Evolutionary conservation across 106 monocot species (phyloP).

Genomic region (Apostasia ramifera): DNA sequence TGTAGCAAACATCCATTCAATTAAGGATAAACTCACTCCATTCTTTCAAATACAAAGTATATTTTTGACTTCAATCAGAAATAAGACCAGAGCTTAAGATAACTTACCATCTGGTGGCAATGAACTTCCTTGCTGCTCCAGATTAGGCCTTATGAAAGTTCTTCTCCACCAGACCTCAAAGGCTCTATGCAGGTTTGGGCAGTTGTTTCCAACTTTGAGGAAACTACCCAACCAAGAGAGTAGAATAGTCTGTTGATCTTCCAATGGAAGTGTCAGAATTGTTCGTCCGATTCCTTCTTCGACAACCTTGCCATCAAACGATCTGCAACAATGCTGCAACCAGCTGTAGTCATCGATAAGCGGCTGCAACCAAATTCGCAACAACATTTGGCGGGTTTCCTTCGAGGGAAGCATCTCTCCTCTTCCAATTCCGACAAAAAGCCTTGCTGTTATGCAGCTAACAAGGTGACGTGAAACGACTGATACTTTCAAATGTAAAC

Average conservation of each 20-base stretch:
- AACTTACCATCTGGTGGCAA: constrained; percentile 3
- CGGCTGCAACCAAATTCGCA: constrained; percentile 81
- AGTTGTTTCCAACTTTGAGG: constrained; percentile 85
- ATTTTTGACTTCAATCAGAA: neutral
- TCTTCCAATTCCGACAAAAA: constrained; percentile 83
- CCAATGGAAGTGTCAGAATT: constrained; percentile 88
- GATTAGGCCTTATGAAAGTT: constrained; percentile 87
- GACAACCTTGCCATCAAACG: constrained; percentile 79
- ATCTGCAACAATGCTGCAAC: constrained; percentile 86
- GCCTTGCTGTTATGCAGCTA: constrained; percentile 75
- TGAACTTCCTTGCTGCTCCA: constrained; percentile 47
- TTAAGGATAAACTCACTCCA: too few relatives aligned
- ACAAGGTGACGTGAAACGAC: constrained; percentile 66
- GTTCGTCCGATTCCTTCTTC: constrained; percentile 98
- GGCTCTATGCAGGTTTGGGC: constrained; percentile 94
- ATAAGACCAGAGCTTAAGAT: neutral
- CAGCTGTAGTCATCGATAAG: constrained; percentile 92
- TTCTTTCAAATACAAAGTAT: too few relatives aligned
- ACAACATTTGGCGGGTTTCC: constrained; percentile 59
- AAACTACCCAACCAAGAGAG: constrained; percentile 93
- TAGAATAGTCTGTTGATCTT: constrained; percentile 88
- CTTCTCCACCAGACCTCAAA: constrained; percentile 99
- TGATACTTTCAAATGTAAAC: constrained; percentile 58
- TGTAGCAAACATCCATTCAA: too few relatives aligned
- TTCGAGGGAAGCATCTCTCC: constrained; percentile 92